These are phyloP conservation scores for Torulaspora maleeae DNA, from an alignment of 805 yeast species.

Conservation along the genomic window DNA sequence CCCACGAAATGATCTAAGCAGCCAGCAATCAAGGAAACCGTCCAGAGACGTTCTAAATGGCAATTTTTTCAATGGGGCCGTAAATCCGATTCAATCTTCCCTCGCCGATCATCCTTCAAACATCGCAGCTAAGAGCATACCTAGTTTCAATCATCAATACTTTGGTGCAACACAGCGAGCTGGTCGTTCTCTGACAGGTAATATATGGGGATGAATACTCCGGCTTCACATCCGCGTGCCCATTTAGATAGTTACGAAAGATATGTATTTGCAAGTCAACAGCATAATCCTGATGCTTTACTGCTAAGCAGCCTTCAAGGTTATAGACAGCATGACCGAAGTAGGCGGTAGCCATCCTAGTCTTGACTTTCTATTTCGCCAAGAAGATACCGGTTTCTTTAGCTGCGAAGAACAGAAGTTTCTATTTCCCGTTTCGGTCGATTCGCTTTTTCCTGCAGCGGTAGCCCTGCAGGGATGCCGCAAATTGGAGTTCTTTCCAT, in stretches of 20 bases:
- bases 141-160: conserved; percentile 10
- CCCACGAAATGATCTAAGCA: not conserved
- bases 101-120: not conserved
- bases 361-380: too few relatives aligned
- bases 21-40: not conserved
- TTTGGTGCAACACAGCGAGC: conserved; percentile 6
- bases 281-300: not conserved
- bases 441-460: too few relatives aligned
- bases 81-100: not conserved
- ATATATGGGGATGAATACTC: conserved; percentile 18
- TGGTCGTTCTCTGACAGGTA: conserved; percentile 11
- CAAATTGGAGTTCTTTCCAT: too few relatives aligned
- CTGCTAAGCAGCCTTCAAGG: not conserved
- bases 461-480: too few relatives aligned
- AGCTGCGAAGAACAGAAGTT: too few relatives aligned
- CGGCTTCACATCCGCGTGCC: too few relatives aligned
- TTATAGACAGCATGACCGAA: too few relatives aligned
- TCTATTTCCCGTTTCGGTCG: too few relatives aligned
- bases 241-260: not conserved
- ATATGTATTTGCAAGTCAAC: not conserved
- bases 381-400: too few relatives aligned
- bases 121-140: not conserved
- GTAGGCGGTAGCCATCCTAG: too few relatives aligned
- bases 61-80: not conserved
- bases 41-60: conserved; percentile 1